These are phyloP conservation scores for Aspergillaceae sp. DNA, from an alignment of 2,329 filamentous ascomycete species.

Conservation along the genomic window DNA sequence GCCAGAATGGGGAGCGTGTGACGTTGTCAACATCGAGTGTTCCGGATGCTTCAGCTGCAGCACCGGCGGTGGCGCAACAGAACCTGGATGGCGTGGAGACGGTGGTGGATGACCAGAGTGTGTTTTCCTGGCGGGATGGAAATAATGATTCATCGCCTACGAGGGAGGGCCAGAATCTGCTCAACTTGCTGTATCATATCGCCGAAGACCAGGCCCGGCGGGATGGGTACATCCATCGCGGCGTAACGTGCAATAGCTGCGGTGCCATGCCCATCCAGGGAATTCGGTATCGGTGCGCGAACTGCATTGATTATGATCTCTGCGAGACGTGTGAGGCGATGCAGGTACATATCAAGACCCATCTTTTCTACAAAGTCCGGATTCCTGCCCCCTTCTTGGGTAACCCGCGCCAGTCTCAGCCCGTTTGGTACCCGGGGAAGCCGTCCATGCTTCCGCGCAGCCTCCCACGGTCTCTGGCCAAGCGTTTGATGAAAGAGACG, in stretches of 20 bases:
- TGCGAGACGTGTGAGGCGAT: constrained; percentile 80
- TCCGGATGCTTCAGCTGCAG: constrained; percentile 17
- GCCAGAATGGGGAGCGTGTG: constrained; percentile 32
- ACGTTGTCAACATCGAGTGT: constrained; percentile 27
- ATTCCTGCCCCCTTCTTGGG: constrained; percentile 81
- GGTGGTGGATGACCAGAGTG: constrained; percentile 34
- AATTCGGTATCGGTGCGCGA: constrained; percentile 86
- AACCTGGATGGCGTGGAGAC: constrained; percentile 29
- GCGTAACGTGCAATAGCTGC: constrained; percentile 86
- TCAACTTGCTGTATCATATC: constrained; percentile 80
- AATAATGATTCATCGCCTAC: constrained; percentile 34
- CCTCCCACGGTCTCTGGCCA: constrained; percentile 59
- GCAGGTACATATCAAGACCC: constrained; percentile 71
- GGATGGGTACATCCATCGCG: constrained; percentile 84
- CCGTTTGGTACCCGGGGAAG: constrained; percentile 82
- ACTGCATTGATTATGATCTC: constrained; percentile 91
- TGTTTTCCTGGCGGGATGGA: constrained; percentile 38
- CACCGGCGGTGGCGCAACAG: constrained; percentile 15
- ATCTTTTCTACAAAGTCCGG: constrained; percentile 93
- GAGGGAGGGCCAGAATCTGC: constrained; percentile 64
- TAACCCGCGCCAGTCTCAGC: constrained; percentile 65
- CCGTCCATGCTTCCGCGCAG: constrained; percentile 61
- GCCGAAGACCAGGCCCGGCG: constrained; percentile 84
- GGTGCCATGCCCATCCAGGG: constrained; percentile 82
- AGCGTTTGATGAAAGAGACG: constrained; percentile 61